Evolutionary conservation across 148 eudicot species (phyloP), one percentile per base, ranked within the genome.

Genomic region (Drosera capensis): DNA sequence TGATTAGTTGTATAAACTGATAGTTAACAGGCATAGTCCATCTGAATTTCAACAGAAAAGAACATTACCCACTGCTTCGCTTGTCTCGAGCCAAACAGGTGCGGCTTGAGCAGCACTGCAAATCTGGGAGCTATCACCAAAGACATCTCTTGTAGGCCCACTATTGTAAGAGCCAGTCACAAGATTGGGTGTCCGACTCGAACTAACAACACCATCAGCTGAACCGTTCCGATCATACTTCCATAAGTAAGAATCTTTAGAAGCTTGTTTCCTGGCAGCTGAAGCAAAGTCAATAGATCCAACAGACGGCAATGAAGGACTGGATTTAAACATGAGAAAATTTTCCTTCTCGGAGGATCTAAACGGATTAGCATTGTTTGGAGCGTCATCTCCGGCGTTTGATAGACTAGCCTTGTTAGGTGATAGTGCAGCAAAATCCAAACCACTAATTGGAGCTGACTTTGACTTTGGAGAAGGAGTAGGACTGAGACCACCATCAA

Each of bases 71-170:
- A 92, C 94, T 52, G 94, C 73, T 53, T 85, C 95, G 66, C 94
- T 95, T 56, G 99, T 92, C 60, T 92, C 99, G 54, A 85, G 86
- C 99, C 99, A 85, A 15, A 54, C 66, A 49, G 99, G 95, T 51
- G 87, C 67, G 40, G 78, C 64, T 49, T 76, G 82, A 52, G 63
- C 55, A 43, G 87, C 57, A 53, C 72, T 60, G 51, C 74, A 82
- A 51, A 54, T 57, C 56, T 62, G 82, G 45, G 72, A 34, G 66
- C 74, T 81, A 54, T 92, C 79, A 23, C 59, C 63, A 63, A 64
- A 76, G 19, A 64, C 61, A 44, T 71, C 63, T 67, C 75, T 74
- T 28, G 61, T 70, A 43, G 70, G 67, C 40, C 79, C 86, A 51
- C 71, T 53, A 39, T 21, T 58, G 40, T 75, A 78, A 30, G 93